Base-by-base conservation (phyloP, 768 basidiomycete genomes). In the Naematelia aurantialba region DNA sequence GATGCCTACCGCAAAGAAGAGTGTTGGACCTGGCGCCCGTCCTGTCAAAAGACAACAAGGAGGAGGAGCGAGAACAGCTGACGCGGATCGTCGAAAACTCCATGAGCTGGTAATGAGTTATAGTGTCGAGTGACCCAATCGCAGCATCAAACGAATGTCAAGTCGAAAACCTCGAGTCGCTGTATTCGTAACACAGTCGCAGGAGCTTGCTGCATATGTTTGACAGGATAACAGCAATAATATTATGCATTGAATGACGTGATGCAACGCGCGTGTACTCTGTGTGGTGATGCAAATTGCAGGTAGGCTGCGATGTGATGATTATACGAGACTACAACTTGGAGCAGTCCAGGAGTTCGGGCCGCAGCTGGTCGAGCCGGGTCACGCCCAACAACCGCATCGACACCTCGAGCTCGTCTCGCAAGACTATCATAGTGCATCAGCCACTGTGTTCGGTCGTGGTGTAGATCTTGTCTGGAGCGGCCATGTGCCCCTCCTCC, bases 1-100 rank as follows among this genome's bases (percentile, higher is more conserved):
- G 94, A 3, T 90, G 93, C 19, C 74, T 98, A 47, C 94, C 94
- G 14, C 94, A 98, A 77, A 79, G 91, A 55, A 83, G 93, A 17
- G 93, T 98, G 3, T 76, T 98, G 62, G 92, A 96, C 75, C 81
- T 98, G 26, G 94, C 94, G 5, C 94, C 93, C 14, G 87, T 89
- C 50, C 86, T 94, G 65, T 89, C 89, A 10, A 84, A 90, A 68
- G 81, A 91, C 29, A 84, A 84, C 24, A 89, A 86, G 27, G 87
- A 86, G 45, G 89, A 93, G 74, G 91, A 91, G 45, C 83, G 81
- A 66, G 85, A 90, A 70, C 88, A 92, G 78, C 77, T 97, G 67
- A 84, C 85, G 21, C 81, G 77, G 64, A 93, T 97, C 72, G 82
- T 97, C 8, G 72, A 74, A 48, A 49, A 60, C 11, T 65, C 70